These are phyloP conservation scores for Metarhizium robertsii DNA, from an alignment of 2,329 filamentous ascomycete genomes.

Conservation along the genomic window DNA sequence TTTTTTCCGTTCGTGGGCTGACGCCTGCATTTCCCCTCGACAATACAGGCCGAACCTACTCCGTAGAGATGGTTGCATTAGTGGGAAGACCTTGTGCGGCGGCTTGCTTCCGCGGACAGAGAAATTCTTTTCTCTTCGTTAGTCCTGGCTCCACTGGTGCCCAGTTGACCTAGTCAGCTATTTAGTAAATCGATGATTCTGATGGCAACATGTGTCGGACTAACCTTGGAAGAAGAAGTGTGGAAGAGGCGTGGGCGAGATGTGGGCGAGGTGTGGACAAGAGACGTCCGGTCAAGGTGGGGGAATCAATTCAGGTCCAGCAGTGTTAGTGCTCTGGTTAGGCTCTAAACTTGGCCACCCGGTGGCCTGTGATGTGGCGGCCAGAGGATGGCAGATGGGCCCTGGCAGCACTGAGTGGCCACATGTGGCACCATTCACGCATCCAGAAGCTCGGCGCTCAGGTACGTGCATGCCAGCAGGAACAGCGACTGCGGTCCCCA, in stretches of 20 bases:
- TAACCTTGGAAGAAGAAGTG: neutral
- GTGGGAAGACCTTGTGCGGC: neutral
- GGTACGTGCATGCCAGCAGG: neutral
- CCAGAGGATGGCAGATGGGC: neutral
- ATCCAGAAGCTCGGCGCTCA: neutral
- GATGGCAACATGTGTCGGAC: neutral
- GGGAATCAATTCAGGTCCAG: neutral
- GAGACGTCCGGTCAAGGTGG: neutral
- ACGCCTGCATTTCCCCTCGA: neutral
- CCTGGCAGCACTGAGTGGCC: neutral
- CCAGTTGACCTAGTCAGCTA: neutral
- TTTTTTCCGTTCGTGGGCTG: neutral
- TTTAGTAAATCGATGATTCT: neutral
- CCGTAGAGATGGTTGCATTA: neutral
- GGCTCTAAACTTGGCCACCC: neutral
- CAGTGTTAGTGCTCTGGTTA: neutral
- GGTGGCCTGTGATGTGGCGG: constrained; percentile 1
- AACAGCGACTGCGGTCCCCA: neutral
- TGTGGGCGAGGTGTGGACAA: neutral
- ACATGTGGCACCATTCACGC: neutral
- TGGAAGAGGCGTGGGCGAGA: no score
- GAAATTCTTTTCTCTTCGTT: no score
- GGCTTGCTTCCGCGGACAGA: neutral
- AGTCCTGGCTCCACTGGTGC: no score
- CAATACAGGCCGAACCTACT: neutral